Base-by-base conservation (phyloP, 2,329 filamentous ascomycete species). In the Thermoascus crustaceus region DNA sequence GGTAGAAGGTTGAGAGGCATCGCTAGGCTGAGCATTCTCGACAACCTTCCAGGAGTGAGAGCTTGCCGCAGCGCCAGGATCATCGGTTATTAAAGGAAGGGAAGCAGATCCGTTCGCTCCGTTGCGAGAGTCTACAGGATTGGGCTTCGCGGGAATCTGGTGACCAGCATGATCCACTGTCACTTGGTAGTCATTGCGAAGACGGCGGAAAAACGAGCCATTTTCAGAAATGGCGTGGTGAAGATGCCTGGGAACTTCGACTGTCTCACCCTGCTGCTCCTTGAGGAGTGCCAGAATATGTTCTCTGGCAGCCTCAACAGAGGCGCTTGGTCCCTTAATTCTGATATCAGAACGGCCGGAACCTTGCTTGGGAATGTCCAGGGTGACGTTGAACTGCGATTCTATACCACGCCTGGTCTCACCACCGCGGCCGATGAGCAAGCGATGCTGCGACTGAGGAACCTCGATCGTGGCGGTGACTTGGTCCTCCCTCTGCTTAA, bases 31-130 rank as follows among this genome's bases (percentile, higher is more conserved):
- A 36, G 41, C 48, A 37, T 52, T 54, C 54, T 86, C 78, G 41
- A 93, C 75, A 8, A 91, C 67, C 47, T 84, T 83, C 86, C 88
- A 98, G 2, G 83, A 85, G 67, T 94, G 80, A 14, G 71, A 75
- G 44, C 83, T 78, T 5, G 76, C 69, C 14, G 72, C 61, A 8
- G 73, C 66, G 9, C 78, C 75, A 1, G 75, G 73, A 34, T 91
- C 85, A 54, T 96, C 91, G 1, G 88, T 96, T 62, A 96, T 96
- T 48, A 98, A 65, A n/a, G 91, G 91, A 38, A 94, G 73, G n/a
- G 61, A 53, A 6, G 43, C 64, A 32, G 69, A 73, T 29, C 75
- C 76, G 44, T 76, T 80, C 24, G 70, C 68, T 14, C 76, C 72
- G 41, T 62, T 60, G 37, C 67, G 63, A 29, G 65, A 56, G 39